phyloP scores from a whole-genome alignment of 176 grass and related monocot genomes.

The Cymbopogon citratus region DNA sequence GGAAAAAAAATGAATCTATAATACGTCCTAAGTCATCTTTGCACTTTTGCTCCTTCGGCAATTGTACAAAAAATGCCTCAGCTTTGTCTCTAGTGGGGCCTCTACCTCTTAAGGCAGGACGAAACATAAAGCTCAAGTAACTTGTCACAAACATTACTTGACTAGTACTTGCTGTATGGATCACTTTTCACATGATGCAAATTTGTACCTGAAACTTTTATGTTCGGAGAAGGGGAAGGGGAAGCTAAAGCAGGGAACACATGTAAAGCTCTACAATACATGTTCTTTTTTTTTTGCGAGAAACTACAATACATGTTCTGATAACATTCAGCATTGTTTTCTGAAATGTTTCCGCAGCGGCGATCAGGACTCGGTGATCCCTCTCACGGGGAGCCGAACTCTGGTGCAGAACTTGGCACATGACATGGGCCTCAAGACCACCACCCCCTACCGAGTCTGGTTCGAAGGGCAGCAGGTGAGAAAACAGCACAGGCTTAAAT shows the following conservation, averaged over 20 bases:
- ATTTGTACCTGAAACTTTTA: neutral
- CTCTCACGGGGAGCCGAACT: constrained; percentile 79
- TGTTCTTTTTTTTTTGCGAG: too few species aligned
- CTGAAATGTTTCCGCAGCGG: constrained; percentile 38
- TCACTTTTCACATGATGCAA: neutral
- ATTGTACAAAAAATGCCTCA: neutral
- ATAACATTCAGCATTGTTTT: constrained; percentile 12
- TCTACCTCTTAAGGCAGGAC: neutral
- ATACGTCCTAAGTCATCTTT: neutral
- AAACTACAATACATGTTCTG: neutral
- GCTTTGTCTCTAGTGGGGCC: neutral
- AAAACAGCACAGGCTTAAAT: neutral
- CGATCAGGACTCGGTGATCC: constrained; percentile 97
- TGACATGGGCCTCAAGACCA: constrained; percentile 61
- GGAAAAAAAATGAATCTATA: neutral
- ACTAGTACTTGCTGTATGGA: constrained; percentile 5
- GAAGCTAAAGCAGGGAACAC: neutral
- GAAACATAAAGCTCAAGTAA: constrained; percentile 14
- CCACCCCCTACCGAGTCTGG: constrained; percentile 79
- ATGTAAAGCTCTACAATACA: neutral
- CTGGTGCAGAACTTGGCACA: constrained; percentile 75
- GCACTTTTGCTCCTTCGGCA: neutral
- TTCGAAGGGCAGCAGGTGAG: constrained; percentile 88
- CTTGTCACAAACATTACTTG: neutral
- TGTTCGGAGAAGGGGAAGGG: too few species aligned